Evolutionary conservation across 352 stramenopile genomes (phyloP), one percentile per base, ranked within the genome.

Genomic region (Chrysophaeum taylorii): DNA sequence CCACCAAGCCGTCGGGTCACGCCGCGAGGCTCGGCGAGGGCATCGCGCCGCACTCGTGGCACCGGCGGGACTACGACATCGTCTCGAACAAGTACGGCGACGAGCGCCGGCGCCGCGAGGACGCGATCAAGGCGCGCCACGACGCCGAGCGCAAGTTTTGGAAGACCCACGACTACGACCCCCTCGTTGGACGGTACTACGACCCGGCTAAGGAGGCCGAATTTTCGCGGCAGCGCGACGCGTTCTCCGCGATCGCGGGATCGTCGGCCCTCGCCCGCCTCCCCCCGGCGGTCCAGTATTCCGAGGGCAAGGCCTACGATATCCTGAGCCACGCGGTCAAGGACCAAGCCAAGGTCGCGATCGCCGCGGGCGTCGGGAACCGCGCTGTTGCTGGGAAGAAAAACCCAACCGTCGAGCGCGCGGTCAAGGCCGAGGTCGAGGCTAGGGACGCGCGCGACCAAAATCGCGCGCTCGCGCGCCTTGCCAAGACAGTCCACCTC

Each of bases 291-390:
- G 78, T 87, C 39, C 84, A 87, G 38, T 88, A 85, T 31, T 83
- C 79, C 0, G 85, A 88, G 41, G 82, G 84, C 12, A 75, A 79
- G n/a, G 61, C 87, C 25, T 90, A 89, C 76, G 86, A 92, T 37
- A 89, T 92, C 38, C 67, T 92, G 35, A 89, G 85, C 45, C 84
- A 90, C 54, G 66, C 69, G 5, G 74, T 89, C 15, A 54, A 57
- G n/a, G 53, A 41, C 18, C 14, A 25, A 25, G 31, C 31, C 23
- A 69, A 66, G 31, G 12, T 66, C 31, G 33, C 41, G 35, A 36
- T 45, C 33, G 18, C 57, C 2, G 5, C 9, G 12, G 35, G 12
- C 35, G 35, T 66, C 33, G 36, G 33, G 2, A 66, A 66, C 36
- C 36, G 33, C 2, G 35, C 33, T 23, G 23, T 66, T 12, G 14